A percentile compares a stretch with the other conserved stretches of the same genome.
These are phyloP conservation scores for Collariella sp. DNA, from an alignment of 495 filamentous ascomycete species.

Conservation along the genomic window DNA sequence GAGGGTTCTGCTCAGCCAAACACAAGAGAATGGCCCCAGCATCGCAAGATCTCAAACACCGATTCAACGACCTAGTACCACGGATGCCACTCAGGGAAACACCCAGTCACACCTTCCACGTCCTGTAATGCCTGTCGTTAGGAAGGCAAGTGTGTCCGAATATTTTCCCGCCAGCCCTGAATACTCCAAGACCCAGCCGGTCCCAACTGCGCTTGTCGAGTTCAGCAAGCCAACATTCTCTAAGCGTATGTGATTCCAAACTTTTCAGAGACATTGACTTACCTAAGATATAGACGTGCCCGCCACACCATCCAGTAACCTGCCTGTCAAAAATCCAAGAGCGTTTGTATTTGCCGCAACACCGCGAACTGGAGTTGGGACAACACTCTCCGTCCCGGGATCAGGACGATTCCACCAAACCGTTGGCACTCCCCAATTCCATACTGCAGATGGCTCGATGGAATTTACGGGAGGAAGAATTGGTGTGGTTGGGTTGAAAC, in stretches of 20 bases:
- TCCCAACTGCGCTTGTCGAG: background rate
- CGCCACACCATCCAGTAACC: slow-evolving; percentile 1
- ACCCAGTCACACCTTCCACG: background rate
- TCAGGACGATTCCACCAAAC: background rate
- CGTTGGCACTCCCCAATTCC: background rate
- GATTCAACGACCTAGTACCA: background rate
- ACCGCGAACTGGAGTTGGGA: background rate
- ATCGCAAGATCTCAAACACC: slow-evolving; percentile 24
- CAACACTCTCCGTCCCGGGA: background rate
- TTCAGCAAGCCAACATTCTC: slow-evolving; percentile 6
- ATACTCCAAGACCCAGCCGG: background rate
- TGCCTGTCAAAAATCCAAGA: background rate
- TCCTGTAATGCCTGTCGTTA: background rate
- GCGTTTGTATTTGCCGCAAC: slow-evolving; percentile 1
- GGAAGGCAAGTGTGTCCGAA: background rate
- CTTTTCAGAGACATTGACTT: background rate
- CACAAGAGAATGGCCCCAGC: slow-evolving; percentile 61
- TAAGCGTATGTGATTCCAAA: background rate
- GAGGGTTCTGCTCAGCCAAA: slow-evolving; percentile 57
- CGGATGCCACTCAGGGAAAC: background rate
- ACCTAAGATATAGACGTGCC: background rate
- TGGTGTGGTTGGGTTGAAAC: background rate
- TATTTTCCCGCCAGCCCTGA: slow-evolving; percentile 7
- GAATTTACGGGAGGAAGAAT: background rate
- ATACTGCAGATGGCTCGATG: background rate